Evolutionary conservation across 768 basidiomycete genomes (phyloP), one percentile per base, ranked within the genome.

Genomic region (Cyclocybe aegerita): DNA sequence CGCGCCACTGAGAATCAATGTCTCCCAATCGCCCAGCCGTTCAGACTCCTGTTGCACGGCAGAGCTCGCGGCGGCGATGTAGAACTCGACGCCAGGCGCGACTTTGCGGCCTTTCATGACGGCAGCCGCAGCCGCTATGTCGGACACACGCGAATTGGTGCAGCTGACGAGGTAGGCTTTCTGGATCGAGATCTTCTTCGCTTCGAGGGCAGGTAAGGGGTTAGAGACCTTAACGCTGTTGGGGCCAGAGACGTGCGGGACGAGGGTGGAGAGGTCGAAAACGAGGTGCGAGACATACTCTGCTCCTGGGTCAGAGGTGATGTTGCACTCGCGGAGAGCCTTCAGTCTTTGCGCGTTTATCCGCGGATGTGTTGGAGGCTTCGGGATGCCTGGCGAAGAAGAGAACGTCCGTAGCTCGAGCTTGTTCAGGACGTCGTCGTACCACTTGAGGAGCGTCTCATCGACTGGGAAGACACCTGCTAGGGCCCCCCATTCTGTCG

Each of bases 121-220:
- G n/a, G 80, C 80, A 0, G 97, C 97, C 0, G 97, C 96, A 0
- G 90, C 88, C 5, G 91, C 84, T 50, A 99, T 86, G 58, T 99
- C 97, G 0, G 95, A 97, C 2, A 88, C 90, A 36, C 97, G 88
- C 1, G 96, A 93, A 70, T 99, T 99, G 50, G 97, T 98, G 68
- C 97, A 99, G 58, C 90, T 93, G 51, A 99, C 92, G 49, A 99
- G 90, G 70, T 99, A 99, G 0, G 97, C 97, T 69, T 99, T 99
- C 60, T 99, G 81, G 64, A 99, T 97, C 23, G 80, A 71, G 60
- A 98, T 88, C 32, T 76, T 80, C 17, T 77, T 72, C 31, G 81
- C 73, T 59, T 88, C 86, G 9, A 99, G 81, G n/a, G 78, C 75
- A 0, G 96, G 90, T 0, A 99, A 81, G 0, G 97, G 90, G 0